Conservation (phyloP, 495 filamentous ascomycete species). For the Podospora bellae-mahoneyi region DNA sequence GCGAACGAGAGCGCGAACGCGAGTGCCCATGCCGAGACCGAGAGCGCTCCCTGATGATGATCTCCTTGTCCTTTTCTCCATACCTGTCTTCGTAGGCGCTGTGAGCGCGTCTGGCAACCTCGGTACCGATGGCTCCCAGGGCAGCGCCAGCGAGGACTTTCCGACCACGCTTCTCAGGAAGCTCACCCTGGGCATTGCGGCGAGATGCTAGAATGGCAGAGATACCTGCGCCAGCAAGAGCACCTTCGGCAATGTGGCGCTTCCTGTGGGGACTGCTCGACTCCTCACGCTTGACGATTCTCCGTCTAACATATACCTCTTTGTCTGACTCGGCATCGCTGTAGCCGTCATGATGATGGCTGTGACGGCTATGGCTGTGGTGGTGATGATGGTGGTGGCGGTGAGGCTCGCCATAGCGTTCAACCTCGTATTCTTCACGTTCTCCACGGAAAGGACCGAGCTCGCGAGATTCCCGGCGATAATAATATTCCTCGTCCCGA, state of each 20-base stretch:
- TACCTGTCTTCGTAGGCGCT: conserved; percentile 66
- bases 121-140: conserved; percentile 76
- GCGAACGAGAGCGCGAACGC: conserved; percentile 57
- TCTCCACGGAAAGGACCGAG: conserved; percentile 51
- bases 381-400: conserved; percentile 46
- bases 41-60: conserved; percentile 19
- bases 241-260: conserved; percentile 83
- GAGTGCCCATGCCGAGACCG: conserved; percentile 35
- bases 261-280: conserved; percentile 54
- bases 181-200: conserved; percentile 56
- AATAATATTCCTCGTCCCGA: conserved; percentile 47
- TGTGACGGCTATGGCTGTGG: conserved; percentile 29
- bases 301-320: conserved; percentile 43
- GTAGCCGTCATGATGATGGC: conserved; percentile 32
- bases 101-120: conserved; percentile 68
- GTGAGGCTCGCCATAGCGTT: conserved; percentile 47
- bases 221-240: conserved; percentile 71
- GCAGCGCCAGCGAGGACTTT: conserved; percentile 76
- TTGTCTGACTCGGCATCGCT: conserved; percentile 53
- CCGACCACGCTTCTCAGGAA: conserved; percentile 60
- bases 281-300: conserved; percentile 40
- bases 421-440: conserved; percentile 45
- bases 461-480: conserved; percentile 53
- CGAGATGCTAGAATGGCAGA: conserved; percentile 71
- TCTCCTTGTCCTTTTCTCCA: conserved; percentile 48